Evolutionary conservation across 2,329 filamentous ascomycete genomes (phyloP).

Genomic region (Fusarium bactridioides): DNA sequence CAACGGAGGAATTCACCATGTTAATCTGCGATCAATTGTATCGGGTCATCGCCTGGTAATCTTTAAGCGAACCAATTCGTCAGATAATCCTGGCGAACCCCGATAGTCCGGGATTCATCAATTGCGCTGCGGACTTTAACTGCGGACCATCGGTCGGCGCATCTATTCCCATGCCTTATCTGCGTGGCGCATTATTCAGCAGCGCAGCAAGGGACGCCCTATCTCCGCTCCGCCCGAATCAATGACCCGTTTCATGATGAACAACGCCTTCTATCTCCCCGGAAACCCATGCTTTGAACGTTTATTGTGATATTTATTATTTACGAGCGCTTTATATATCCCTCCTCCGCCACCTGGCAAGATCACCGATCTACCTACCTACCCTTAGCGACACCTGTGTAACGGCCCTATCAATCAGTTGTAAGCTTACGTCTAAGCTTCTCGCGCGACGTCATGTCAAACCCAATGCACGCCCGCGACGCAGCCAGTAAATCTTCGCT

Average conservation of each 20-base stretch:
- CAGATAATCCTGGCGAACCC: neutral
- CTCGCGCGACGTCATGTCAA: slow-evolving; percentile 22
- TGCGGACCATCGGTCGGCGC: slow-evolving; percentile 11
- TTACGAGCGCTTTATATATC: neutral
- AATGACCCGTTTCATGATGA: slow-evolving; percentile 5
- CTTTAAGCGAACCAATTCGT: neutral
- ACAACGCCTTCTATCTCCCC: neutral
- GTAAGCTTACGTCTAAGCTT: slow-evolving; percentile 19
- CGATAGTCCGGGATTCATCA: slow-evolving; percentile 5
- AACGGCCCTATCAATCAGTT: neutral
- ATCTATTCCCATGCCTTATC: neutral
- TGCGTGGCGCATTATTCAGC: slow-evolving; percentile 29
- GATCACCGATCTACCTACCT: neutral
- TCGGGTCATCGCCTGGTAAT: slow-evolving; percentile 7
- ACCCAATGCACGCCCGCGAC: neutral
- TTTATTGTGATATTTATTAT: neutral
- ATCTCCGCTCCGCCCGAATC: slow-evolving; percentile 26
- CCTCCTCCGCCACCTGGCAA: neutral
- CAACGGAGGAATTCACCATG: neutral
- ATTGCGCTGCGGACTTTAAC: slow-evolving; percentile 14
- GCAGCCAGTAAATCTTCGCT: slow-evolving; percentile 14
- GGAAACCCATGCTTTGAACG: neutral
- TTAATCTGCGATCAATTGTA: neutral
- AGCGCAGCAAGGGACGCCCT: neutral
- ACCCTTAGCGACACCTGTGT: neutral